Conservation (phyloP, 1,284 basidiomycete species). For the Tylopilus microsporus region DNA sequence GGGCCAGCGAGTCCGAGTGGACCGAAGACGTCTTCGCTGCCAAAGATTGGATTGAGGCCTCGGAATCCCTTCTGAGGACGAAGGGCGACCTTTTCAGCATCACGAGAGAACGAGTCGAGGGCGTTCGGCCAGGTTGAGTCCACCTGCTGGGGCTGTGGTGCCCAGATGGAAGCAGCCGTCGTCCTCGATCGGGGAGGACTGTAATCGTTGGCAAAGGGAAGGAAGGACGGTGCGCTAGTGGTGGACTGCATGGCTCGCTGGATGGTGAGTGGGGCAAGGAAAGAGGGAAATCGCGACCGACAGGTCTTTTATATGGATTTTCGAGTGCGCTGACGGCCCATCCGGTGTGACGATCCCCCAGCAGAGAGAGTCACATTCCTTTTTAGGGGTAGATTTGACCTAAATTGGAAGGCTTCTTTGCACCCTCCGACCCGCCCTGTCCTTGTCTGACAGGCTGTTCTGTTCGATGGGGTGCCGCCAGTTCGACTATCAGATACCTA, state of each 20-base stretch:
- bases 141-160: conserved; percentile 64
- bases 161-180: conserved; percentile 63
- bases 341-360: conserved; percentile 32
- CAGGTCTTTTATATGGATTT: conserved; percentile 32
- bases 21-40: conserved; percentile 62
- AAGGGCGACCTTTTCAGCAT: conserved; percentile 37
- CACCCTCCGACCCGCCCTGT: conserved; percentile 20
- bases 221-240: conserved; percentile 26
- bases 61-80: conserved; percentile 23
- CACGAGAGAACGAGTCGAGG: conserved; percentile 54
- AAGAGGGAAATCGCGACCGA: conserved; percentile 25
- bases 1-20: conserved; percentile 48
- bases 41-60: conserved; percentile 26
- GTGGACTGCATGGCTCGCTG: conserved; percentile 26
- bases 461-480: conserved; percentile 15
- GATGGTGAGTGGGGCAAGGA: conserved; percentile 22
- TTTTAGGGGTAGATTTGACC: conserved; percentile 31
- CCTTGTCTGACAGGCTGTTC: conserved; percentile 25
- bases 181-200: conserved; percentile 35
- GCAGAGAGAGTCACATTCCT: conserved; percentile 30
- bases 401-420: conserved; percentile 30
- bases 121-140: conserved; percentile 61
- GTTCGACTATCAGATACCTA: conserved; percentile 26
- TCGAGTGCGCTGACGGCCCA: conserved; percentile 21
- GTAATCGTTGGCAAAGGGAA: conserved; percentile 26